These are phyloP conservation scores for Cercis canadensis DNA, from an alignment of 306 rosid genomes.

Conservation along the genomic window DNA sequence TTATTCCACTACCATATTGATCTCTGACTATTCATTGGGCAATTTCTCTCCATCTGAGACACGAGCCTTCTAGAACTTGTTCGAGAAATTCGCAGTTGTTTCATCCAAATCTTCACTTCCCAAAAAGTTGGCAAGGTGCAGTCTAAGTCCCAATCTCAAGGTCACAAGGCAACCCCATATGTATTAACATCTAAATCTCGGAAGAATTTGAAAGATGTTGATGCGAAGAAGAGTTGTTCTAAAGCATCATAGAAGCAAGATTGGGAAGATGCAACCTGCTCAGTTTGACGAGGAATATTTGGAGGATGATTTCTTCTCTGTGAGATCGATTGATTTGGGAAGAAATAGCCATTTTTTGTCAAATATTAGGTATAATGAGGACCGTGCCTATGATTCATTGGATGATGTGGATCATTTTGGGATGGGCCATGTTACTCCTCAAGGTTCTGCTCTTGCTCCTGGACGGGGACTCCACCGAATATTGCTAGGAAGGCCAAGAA, in stretches of 20 bases:
- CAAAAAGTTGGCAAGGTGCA: slow-evolving; percentile 39
- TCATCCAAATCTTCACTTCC: slow-evolving; percentile 7
- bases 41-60: slow-evolving; percentile 16
- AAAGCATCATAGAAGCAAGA: slow-evolving; percentile 70
- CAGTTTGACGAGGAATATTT: slow-evolving; percentile 70
- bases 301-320: slow-evolving; percentile 59
- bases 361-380: slow-evolving; percentile 50
- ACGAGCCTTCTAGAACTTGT: neutral
- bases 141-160: slow-evolving; percentile 43
- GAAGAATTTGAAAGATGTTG: slow-evolving; percentile 53
- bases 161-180: slow-evolving; percentile 45
- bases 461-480: slow-evolving; percentile 57
- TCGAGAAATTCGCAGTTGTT: neutral
- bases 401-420: slow-evolving; percentile 52
- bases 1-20: slow-evolving; percentile 7
- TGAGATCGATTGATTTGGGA: slow-evolving; percentile 60
- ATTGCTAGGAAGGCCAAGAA: slow-evolving; percentile 53
- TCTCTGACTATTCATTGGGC: slow-evolving; percentile 13
- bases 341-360: slow-evolving; percentile 54
- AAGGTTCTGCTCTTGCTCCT: slow-evolving; percentile 54
- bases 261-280: slow-evolving; percentile 83
- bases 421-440: slow-evolving; percentile 48
- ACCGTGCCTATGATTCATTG: slow-evolving; percentile 41
- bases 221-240: slow-evolving; percentile 53
- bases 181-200: slow-evolving; percentile 45